These are phyloP conservation scores for Schizophyllum amplum DNA, from an alignment of 1,284 basidiomycete species.

Conservation along the genomic window DNA sequence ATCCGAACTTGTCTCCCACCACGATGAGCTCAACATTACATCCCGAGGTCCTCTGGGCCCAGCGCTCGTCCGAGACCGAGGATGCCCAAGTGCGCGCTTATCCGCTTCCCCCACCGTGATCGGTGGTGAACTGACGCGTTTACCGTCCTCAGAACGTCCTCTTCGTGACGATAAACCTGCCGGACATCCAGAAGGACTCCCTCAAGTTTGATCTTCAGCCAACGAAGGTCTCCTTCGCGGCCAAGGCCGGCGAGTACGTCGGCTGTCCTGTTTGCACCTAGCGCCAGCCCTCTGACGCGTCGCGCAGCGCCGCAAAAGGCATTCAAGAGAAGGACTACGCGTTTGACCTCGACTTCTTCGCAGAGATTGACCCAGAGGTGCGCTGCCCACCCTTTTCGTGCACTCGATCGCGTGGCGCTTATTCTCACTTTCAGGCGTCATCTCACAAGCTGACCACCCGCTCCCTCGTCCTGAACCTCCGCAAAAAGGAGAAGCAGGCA, in stretches of 20 bases:
- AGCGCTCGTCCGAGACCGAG: constrained; percentile 65
- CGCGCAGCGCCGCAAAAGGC: constrained; percentile 36
- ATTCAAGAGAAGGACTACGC: constrained; percentile 57
- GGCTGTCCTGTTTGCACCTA: constrained; percentile 6
- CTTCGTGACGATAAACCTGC: constrained; percentile 78
- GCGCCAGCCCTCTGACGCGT: constrained; percentile 5
- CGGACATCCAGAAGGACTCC: constrained; percentile 61
- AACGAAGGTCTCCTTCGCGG: constrained; percentile 62
- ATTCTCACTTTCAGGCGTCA: constrained; percentile 45
- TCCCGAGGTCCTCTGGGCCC: constrained; percentile 89
- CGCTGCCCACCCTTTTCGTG: constrained; percentile 9
- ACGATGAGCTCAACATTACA: constrained; percentile 44
- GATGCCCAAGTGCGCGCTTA: constrained; percentile 54
- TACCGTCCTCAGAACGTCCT: constrained; percentile 59
- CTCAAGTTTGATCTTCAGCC: constrained; percentile 60
- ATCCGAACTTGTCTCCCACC: constrained; percentile 13
- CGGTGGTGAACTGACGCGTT: constrained; percentile 19
- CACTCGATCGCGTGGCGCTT: constrained; percentile 2
- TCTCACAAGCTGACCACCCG: constrained; percentile 58
- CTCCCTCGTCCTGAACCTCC: constrained; percentile 57
- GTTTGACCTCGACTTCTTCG: constrained; percentile 69
- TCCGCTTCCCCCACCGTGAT: constrained; percentile 5
- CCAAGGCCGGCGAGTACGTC: constrained; percentile 64
- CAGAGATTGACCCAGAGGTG: constrained; percentile 70
- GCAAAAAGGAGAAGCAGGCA: constrained; percentile 68